Evolutionary conservation across 1,284 basidiomycete genomes (phyloP), one percentile per base, ranked within the genome.

Genomic region (Phlebopus sp.): DNA sequence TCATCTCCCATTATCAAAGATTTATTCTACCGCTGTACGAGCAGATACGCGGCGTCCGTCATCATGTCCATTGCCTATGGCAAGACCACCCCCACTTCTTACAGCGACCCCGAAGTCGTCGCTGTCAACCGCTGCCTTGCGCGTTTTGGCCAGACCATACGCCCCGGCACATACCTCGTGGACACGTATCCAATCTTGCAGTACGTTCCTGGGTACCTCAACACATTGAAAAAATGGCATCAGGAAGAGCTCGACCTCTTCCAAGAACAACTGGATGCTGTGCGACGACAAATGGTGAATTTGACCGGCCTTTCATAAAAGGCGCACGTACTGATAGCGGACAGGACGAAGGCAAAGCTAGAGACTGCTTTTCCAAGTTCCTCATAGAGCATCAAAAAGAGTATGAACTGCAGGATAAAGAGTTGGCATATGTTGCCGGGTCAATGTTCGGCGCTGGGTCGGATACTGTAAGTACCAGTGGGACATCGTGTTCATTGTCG

Each of bases 61-160:
- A 79, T 84, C 6, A 75, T 86, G 70, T 71, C 76, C 2, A 69
- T 85, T 40, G 79, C 82, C 2, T 86, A 86, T 55, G 83, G 82
- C 6, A 81, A 78, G 50, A 66, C 37, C 4, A 46, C 51, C 2
- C 44, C 49, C 7, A 43, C 41, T n/a, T 17, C 41, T 13, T 50
- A 44, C 30, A 32, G 34, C 9, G 50, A 51, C 17, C 41, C 40
- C 19, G 40, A 51, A 35, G n/a, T 51, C 13, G 15, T 47, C 5
- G 11, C 38, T 13, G 2, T 50, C 32, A 42, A 42, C 21, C 31
- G 14, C 3, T 30, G 1, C 35, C 1, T 27, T 10, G 13, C 7
- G 4, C 39, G 39, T 11, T 31, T 50, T 29, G 18, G 18, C 14
- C 35, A 7, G n/a, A 17, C 19, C 4, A 5, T 36, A 27, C 37